These are phyloP conservation scores for Mucor velutinosus DNA, from an alignment of 371 early-diverging fungal species.

Conservation along the genomic window DNA sequence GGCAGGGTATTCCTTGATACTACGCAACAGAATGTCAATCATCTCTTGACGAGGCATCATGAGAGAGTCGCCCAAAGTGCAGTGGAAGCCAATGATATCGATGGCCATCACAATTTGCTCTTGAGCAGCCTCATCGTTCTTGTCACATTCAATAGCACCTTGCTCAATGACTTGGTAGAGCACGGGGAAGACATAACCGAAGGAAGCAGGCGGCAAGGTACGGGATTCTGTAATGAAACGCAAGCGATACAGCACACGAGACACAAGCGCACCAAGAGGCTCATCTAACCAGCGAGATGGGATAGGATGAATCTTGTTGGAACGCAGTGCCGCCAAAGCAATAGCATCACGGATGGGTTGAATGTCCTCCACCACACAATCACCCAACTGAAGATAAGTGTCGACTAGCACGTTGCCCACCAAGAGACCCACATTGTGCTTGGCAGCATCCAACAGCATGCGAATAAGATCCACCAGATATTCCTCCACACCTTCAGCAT, in stretches of 20 bases:
- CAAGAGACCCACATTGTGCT: conserved; percentile 57
- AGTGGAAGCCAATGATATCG: conserved; percentile 75
- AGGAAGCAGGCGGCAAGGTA: conserved; percentile 73
- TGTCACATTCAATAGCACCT: conserved; percentile 64
- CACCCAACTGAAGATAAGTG: conserved; percentile 58
- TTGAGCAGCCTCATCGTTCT: conserved; percentile 55
- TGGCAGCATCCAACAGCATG: conserved; percentile 53
- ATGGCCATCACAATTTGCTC: conserved; percentile 79
- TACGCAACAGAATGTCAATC: conserved; percentile 66
- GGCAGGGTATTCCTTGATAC: conserved; percentile 73
- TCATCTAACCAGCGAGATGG: conserved; percentile 76
- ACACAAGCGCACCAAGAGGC: conserved; percentile 63
- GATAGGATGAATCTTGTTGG: conserved; percentile 61
- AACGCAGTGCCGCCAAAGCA: conserved; percentile 73
- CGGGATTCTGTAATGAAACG: conserved; percentile 67
- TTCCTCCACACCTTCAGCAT: conserved; percentile 45
- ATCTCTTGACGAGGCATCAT: conserved; percentile 76
- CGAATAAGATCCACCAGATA: conserved; percentile 52
- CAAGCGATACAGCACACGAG: conserved; percentile 76
- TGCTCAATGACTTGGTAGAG: conserved; percentile 69
- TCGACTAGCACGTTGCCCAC: conserved; percentile 61
- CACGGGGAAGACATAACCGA: conserved; percentile 84
- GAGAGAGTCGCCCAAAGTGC: conserved; percentile 53
- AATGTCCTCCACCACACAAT: conserved; percentile 52
- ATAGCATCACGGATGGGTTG: conserved; percentile 53